Conservation (phyloP, 2,329 filamentous ascomycete species). For the Phialocephala sp. region DNA sequence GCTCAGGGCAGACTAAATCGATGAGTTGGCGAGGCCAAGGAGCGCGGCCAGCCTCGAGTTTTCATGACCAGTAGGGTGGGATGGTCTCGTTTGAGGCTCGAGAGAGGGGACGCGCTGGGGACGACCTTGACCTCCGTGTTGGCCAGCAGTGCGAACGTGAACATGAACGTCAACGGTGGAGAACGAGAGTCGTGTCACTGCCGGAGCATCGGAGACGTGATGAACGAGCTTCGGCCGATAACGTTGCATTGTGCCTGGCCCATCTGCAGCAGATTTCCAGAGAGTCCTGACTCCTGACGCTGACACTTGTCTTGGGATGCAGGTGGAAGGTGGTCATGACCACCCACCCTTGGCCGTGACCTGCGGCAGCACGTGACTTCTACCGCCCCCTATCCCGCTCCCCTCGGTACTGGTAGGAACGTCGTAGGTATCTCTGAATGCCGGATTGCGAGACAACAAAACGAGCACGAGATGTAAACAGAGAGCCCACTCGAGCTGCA, state of each 20-base stretch:
- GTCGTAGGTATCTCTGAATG: too few relatives aligned
- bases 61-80: constrained; percentile 12
- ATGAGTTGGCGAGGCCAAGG: constrained; percentile 16
- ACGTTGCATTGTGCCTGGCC: constrained; percentile 22
- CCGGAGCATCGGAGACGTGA: constrained; percentile 8
- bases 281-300: neutral
- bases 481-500: constrained; percentile 3
- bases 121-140: constrained; percentile 18
- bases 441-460: neutral
- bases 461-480: neutral
- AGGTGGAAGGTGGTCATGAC: too few relatives aligned
- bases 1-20: neutral
- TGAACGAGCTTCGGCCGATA: constrained; percentile 7
- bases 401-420: too few relatives aligned
- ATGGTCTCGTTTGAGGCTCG: constrained; percentile 25
- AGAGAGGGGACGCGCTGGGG: constrained; percentile 19
- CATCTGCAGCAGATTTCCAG: neutral
- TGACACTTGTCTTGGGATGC: neutral
- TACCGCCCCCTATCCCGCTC: neutral
- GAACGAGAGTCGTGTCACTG: constrained; percentile 15
- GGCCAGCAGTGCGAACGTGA: too few relatives aligned
- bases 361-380: constrained; percentile 12
- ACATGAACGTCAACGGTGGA: constrained; percentile 1
- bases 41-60: constrained; percentile 17
- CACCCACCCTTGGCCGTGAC: neutral